Evolutionary conservation across 352 stramenopile genomes (phyloP), one percentile per base, ranked within the genome.

Genomic region (Phytophthora sp.): DNA sequence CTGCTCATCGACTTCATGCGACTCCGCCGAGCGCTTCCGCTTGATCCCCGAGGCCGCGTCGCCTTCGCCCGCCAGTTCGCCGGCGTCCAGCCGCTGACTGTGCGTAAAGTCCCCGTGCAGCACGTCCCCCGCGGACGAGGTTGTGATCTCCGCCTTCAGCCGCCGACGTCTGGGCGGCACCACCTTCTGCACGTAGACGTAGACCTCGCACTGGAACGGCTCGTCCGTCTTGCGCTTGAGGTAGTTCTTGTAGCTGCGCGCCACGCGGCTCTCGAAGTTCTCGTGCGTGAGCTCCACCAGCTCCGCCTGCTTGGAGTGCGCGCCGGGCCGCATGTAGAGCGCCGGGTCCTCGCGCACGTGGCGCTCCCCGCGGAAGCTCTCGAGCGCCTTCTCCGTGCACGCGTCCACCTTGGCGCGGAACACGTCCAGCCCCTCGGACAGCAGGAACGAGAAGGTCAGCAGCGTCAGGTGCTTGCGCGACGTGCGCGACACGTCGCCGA

Each of bases 261-360:
- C 73, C 48, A 94, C 77, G 26, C 85, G 83, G 15, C 64, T 66
- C 54, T 90, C 79, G 56, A 94, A 94, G 62, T 92, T 94, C 26
- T 43, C 59, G 21, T 76, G 55, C 9, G 67, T 78, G 56, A 94
- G 74, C 49, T 87, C 65, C 49, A 94, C 83, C 43, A 92, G 75
- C 54, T 92, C 85, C n/a, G 81, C 74, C 62, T 94, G 85, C 57
- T 91, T 94, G 24, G 85, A 92, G 66, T 92, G 83, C 38, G 83
- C 77, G 3, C 79, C 79, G 6, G 85, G 85, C 3, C 76, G 75
- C 62, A 94, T 92, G 74, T 94, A 94, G n/a, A 94, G 72, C 13
- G 81, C 79, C 18, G 32, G 28, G 52, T 94, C 83, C 31, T 86
- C 78, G 26, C 81, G 77, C 46, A 92, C 69, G 41, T 88, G 73